These are phyloP conservation scores for Yamadazyma atlantica DNA, from an alignment of 1,139 yeast genomes.

Conservation along the genomic window DNA sequence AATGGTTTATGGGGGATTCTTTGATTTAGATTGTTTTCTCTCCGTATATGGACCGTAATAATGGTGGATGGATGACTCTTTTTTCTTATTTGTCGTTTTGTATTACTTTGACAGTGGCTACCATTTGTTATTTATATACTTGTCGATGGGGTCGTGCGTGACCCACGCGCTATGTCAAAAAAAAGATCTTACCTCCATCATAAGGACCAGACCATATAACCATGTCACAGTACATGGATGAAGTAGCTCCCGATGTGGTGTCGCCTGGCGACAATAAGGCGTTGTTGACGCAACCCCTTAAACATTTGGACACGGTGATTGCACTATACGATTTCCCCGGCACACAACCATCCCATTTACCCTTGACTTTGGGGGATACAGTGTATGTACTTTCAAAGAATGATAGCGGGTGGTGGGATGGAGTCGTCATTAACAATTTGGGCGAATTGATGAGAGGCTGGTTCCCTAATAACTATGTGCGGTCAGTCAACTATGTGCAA, in stretches of 20 bases:
- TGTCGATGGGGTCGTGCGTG: background rate
- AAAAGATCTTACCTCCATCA: background rate
- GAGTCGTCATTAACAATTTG: slow-evolving; percentile 42
- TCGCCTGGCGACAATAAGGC: slow-evolving; percentile 27
- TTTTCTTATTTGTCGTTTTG: background rate
- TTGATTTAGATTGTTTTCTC: background rate
- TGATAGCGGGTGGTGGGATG: slow-evolving; percentile 79
- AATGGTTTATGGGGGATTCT: background rate
- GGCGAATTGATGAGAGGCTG: slow-evolving; percentile 63
- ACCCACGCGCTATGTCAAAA: background rate
- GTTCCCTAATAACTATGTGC: slow-evolving; percentile 67
- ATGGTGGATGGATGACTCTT: too few relatives aligned
- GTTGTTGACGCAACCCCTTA: slow-evolving; percentile 26
- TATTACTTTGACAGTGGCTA: background rate
- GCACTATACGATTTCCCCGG: slow-evolving; percentile 54
- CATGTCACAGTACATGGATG: slow-evolving; percentile 22
- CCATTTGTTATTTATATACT: background rate
- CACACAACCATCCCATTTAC: slow-evolving; percentile 45
- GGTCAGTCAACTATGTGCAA: slow-evolving; percentile 48
- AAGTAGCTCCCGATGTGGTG: slow-evolving; percentile 41
- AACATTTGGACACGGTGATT: slow-evolving; percentile 49
- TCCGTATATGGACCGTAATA: too few relatives aligned
- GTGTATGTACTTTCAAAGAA: slow-evolving; percentile 52
- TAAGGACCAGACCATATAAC: too few relatives aligned
- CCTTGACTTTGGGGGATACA: slow-evolving; percentile 50